Evolutionary conservation across 768 basidiomycete species (phyloP).

Genomic region (Leccinum fibrillosum): DNA sequence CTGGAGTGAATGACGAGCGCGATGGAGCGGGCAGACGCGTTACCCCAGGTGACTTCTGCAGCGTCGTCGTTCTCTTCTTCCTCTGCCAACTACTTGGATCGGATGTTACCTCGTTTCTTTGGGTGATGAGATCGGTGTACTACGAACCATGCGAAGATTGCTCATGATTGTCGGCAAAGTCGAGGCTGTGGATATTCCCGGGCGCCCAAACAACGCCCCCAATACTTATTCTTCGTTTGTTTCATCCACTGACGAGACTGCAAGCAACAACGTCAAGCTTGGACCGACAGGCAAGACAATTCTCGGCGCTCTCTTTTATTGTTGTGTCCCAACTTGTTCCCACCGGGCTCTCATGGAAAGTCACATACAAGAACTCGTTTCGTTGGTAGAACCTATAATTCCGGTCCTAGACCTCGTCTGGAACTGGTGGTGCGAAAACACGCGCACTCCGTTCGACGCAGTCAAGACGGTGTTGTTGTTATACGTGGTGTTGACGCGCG

Average conservation of each 20-base stretch:
- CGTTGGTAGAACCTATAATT: constrained; percentile 8
- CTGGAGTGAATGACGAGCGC: neutral
- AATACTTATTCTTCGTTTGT: neutral
- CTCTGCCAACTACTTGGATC: constrained; percentile 52
- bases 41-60: constrained; percentile 85
- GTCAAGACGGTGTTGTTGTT: constrained; percentile 34
- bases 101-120: neutral
- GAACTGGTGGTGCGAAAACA: constrained; percentile 14
- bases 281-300: too few species aligned
- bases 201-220: neutral
- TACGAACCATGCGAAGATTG: constrained; percentile 56
- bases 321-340: neutral
- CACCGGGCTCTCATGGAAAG: constrained; percentile 2
- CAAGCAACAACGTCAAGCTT: too few species aligned
- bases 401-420: constrained; percentile 5
- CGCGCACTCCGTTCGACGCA: constrained; percentile 23
- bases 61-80: constrained; percentile 75
- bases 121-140: constrained; percentile 8
- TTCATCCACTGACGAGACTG: too few species aligned
- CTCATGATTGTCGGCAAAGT: constrained; percentile 25
- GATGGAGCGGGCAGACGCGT: constrained; percentile 13
- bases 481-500: constrained; percentile 31
- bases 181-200: neutral
- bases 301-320: too few species aligned
- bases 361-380: neutral